phyloP scores from a whole-genome alignment of 2,329 filamentous ascomycete species.

The Alternaria panax region DNA sequence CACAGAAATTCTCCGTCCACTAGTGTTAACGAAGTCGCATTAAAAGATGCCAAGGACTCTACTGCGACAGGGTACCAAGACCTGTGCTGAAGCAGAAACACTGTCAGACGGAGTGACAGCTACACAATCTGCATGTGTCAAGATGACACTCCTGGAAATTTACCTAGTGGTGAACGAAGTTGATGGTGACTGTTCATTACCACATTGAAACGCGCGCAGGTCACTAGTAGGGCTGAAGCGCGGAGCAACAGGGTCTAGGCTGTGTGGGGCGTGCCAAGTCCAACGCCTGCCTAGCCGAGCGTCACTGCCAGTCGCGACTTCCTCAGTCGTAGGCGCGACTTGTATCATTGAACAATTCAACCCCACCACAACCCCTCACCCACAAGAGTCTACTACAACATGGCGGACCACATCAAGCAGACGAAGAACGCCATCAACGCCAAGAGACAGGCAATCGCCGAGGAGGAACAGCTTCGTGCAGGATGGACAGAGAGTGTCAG shows the following conservation, averaged over 20 bases:
- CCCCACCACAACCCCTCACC: slow-evolving; percentile 6
- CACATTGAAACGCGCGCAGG: background rate
- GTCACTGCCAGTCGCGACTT: slow-evolving; percentile 23
- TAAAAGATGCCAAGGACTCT: background rate
- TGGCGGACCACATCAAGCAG: slow-evolving; percentile 36
- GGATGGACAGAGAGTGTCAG: slow-evolving; percentile 23
- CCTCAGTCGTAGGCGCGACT: slow-evolving; percentile 13
- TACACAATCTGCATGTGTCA: background rate
- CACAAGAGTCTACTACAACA: slow-evolving; percentile 11
- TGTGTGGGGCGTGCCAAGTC: slow-evolving; percentile 23
- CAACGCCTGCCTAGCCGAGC: slow-evolving; percentile 14
- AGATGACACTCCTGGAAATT: background rate
- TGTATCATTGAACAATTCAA: background rate
- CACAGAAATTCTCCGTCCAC: background rate
- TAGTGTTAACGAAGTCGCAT: background rate
- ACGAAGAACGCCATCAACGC: slow-evolving; percentile 38
- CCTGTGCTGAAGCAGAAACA: background rate
- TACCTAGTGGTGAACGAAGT: background rate
- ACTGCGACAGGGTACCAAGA: background rate
- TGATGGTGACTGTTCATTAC: background rate
- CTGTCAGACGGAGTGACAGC: background rate
- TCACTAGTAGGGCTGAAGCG: slow-evolving; percentile 25
- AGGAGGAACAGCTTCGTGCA: slow-evolving; percentile 28
- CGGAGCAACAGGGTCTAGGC: slow-evolving; percentile 15
- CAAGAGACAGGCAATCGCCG: slow-evolving; percentile 33